phyloP scores from a whole-genome alignment of 202 grass and related monocot species.

The Brachypodium distachyon region DNA sequence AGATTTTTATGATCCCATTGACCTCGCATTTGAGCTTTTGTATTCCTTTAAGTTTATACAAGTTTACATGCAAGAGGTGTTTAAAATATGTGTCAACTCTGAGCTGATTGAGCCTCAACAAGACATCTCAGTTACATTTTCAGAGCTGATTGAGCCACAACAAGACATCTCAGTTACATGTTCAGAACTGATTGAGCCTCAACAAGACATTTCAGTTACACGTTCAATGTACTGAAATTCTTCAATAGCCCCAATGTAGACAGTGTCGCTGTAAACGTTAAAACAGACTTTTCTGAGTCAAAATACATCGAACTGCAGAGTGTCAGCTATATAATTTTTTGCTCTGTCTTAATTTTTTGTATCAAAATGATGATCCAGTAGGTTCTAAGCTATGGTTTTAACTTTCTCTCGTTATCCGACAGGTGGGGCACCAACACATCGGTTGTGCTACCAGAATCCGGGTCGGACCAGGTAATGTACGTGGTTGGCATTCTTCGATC shows the following conservation, averaged over 20 bases:
- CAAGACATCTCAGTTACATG: no score
- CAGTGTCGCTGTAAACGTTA: conserved; percentile 5
- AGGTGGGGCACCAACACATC: conserved; percentile 94
- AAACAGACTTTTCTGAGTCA: conserved; percentile 12
- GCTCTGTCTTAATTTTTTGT: background rate
- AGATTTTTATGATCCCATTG: background rate
- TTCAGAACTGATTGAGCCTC: conserved; percentile 10
- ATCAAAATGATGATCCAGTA: background rate
- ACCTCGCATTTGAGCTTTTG: background rate
- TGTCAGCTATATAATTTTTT: conserved; percentile 22
- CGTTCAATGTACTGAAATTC: conserved; percentile 21
- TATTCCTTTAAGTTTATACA: background rate
- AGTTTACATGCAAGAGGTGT: background rate
- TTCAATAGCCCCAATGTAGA: conserved; percentile 14
- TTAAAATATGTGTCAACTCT: conserved; percentile 21
- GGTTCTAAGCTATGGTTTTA: background rate
- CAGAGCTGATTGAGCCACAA: no score
- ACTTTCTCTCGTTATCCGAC: conserved; percentile 3
- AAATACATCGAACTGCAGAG: conserved; percentile 21
- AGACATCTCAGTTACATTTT: background rate
- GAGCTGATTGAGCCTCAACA: conserved; percentile 17
- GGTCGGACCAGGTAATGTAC: conserved; percentile 52
- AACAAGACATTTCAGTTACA: conserved; percentile 13
- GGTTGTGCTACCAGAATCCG: conserved; percentile 52
- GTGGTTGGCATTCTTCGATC: conserved; percentile 74